Conservation (phyloP, 176 grass and related monocot genomes). For the Hordeum marinum region DNA sequence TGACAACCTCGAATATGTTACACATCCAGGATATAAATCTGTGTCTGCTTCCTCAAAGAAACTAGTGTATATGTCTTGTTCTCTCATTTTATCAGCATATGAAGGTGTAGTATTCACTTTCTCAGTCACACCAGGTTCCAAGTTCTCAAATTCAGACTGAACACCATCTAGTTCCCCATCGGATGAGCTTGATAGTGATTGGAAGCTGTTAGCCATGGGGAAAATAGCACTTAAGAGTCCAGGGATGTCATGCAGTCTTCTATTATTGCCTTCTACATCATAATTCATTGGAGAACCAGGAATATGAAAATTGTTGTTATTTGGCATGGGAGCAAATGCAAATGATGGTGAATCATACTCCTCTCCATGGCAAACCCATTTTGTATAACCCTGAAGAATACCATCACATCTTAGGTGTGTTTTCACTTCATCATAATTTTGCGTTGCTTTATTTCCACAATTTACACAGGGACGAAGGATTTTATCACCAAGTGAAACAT, state of each 20-base stretch:
- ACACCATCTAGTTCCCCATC: not conserved
- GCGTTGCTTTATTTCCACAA: not conserved
- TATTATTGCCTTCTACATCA: not conserved
- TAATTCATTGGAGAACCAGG: not conserved
- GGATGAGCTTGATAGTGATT: not conserved
- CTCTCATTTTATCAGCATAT: not conserved
- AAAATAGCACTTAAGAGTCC: not conserved
- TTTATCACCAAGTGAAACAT: not conserved
- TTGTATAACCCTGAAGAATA: not conserved
- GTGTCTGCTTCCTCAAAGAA: not conserved
- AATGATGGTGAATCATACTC: not conserved
- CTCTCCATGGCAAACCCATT: not conserved
- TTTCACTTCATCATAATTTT: not conserved
- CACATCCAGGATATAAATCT: not conserved
- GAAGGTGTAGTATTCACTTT: not conserved
- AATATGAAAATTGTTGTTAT: not conserved
- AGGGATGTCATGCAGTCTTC: not conserved
- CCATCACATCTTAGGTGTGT: constrained; percentile 5
- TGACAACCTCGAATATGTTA: not conserved
- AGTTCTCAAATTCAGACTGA: not conserved
- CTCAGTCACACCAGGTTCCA: not conserved
- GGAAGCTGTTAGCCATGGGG: not conserved
- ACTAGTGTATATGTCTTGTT: not conserved
- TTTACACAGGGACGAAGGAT: not conserved
- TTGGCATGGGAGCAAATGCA: not conserved